These are phyloP conservation scores for Cnidoscolus chayamansa DNA, from an alignment of 441 rosid genomes.

Conservation along the genomic window DNA sequence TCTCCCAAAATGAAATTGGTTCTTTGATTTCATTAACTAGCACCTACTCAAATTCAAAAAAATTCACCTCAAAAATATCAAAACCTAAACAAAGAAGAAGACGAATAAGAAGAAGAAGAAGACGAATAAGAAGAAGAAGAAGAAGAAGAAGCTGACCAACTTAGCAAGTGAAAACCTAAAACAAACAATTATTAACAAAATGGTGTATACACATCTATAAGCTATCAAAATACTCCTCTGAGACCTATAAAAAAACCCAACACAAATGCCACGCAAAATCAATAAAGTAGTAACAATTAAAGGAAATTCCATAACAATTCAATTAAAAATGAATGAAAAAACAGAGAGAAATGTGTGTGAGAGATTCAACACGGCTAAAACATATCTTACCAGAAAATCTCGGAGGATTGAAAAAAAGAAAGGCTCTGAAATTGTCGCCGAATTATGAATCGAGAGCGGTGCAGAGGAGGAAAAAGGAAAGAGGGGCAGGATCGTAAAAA, in stretches of 20 bases:
- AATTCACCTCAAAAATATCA: background rate
- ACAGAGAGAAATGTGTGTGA: too few species aligned
- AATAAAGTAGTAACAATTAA: background rate
- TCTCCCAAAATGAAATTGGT: background rate
- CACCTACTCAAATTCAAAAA: background rate
- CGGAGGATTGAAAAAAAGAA: conserved; percentile 20
- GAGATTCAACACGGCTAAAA: background rate
- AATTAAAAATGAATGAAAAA: background rate
- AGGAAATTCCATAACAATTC: background rate
- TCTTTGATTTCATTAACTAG: background rate
- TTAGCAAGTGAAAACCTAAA: conserved; percentile 5
- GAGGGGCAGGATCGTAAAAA: conserved; percentile 36
- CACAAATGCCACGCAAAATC: conserved; percentile 1
- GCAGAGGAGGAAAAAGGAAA: background rate
- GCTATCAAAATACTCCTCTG: background rate
- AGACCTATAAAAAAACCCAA: background rate
- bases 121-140: too few species aligned
- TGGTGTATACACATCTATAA: background rate
- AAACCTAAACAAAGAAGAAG: too few species aligned
- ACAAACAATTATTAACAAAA: background rate
- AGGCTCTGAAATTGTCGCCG: conserved; percentile 8
- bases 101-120: too few species aligned
- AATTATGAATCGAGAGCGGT: conserved; percentile 17
- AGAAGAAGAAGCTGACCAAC: background rate
- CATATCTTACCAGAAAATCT: conserved; percentile 32